Base-by-base conservation (phyloP, 805 yeast genomes). In the Ogataea paraovalis region DNA sequence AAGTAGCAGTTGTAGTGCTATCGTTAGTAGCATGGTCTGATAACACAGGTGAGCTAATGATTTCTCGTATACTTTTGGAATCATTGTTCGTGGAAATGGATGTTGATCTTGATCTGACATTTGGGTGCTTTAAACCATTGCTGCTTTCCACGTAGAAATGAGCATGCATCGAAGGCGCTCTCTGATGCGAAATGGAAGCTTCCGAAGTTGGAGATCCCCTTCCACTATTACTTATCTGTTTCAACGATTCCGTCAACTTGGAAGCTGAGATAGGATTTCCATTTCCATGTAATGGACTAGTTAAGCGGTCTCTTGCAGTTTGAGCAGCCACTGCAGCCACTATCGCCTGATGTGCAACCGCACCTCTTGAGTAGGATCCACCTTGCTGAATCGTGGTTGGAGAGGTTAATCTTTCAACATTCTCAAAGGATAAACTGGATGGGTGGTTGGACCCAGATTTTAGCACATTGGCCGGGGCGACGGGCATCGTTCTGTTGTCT, bases 101-200 rank as follows among this genome's bases (percentile, higher is more conserved):
- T 2, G 66, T 64, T 39, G 68, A 63, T 21, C 70, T 55, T 1
- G 67, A 62, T 42, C 74, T 59, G 8, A 64, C 62, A 14, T 69
- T 58, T 2, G 65, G 61, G 56, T 76, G 82, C 58, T 79, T 83
- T n/a, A 80, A 61, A 1, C 34, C 34, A 30, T 30, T 30, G 34
- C 84, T 73, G 47, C 85, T 91, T 51, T 82, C 86, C 9, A 80
- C 82, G 54, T 75, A 77, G 61, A 87, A 87, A 65, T 86, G 96
- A 0, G 94, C 90, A 66, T 87, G 96, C 52, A 83, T 83, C 0
- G 87, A 76, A 16, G 85, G 75, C 19, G 76, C 61, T 61, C 80
- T 76, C 55, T 78, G 77, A 58, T 78, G 85, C 1, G 48, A 43
- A 7, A 53, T 30, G 16, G 34, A 30, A 30, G 34, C 16, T 8